Evolutionary conservation across 345 rosid species (phyloP).

Genomic region (Kernera saxatilis): DNA sequence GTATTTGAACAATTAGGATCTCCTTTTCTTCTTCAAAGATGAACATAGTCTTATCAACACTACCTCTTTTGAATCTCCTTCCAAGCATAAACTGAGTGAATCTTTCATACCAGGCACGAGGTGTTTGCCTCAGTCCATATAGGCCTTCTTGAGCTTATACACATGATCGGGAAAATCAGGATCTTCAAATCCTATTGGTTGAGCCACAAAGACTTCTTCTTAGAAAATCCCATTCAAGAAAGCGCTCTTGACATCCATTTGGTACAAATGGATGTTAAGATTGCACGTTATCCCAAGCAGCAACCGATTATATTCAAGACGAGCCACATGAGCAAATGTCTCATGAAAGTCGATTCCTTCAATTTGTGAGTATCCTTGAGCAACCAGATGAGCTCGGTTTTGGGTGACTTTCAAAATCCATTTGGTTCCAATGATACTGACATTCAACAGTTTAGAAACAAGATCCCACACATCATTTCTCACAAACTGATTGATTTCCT

Average conservation of each 20-base stretch:
- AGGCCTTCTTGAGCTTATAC: too few relatives aligned
- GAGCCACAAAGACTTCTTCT: background rate
- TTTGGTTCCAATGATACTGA: background rate
- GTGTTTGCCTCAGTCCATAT: background rate
- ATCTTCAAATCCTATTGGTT: background rate
- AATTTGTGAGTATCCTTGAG: background rate
- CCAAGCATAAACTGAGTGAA: background rate
- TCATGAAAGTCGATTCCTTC: background rate
- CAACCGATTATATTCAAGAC: background rate
- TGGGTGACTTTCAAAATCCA: background rate
- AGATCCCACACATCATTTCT: background rate
- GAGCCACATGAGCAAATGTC: too few relatives aligned
- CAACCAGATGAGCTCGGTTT: background rate
- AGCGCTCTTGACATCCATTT: too few relatives aligned
- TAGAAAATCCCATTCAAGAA: too few relatives aligned
- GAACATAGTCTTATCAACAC: background rate
- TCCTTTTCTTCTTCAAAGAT: too few relatives aligned
- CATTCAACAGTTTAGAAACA: rapidly evolving
- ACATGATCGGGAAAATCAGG: background rate
- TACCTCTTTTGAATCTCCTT: background rate
- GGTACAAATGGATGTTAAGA: background rate
- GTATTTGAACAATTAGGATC: background rate
- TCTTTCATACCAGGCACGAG: background rate
- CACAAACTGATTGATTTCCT: background rate
- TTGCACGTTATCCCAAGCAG: background rate